Evolutionary conservation across 2,329 filamentous ascomycete genomes (phyloP).

Genomic region (Paraconiothyrium sp.): DNA sequence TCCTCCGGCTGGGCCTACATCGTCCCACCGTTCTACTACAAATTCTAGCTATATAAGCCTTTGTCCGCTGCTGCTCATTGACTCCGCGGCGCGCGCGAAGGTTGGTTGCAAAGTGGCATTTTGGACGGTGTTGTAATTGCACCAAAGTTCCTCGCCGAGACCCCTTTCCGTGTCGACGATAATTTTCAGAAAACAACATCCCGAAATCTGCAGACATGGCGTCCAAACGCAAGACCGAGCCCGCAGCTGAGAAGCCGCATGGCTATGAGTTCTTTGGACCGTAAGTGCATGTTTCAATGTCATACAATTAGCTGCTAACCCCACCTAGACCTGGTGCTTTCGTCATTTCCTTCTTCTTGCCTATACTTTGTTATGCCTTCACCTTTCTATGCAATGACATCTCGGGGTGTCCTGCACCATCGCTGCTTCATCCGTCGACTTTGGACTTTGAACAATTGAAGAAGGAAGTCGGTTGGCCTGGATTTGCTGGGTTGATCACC

Average conservation of each 20-base stretch:
- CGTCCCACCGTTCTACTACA: constrained; percentile 27
- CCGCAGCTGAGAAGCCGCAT: constrained; percentile 41
- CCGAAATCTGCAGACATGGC: constrained; percentile 33
- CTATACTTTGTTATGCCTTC: constrained; percentile 79
- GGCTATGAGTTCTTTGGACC: constrained; percentile 54
- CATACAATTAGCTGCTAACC: constrained; percentile 22
- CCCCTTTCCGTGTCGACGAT: constrained; percentile 26
- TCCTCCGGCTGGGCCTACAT: constrained; percentile 27
- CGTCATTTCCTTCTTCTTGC: constrained; percentile 81
- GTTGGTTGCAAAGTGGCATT: neutral
- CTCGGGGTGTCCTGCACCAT: constrained; percentile 88
- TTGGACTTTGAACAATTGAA: constrained; percentile 78
- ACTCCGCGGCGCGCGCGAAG: neutral
- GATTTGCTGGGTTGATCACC: constrained; percentile 75
- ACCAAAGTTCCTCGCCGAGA: constrained; percentile 4
- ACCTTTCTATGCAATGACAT: constrained; percentile 92
- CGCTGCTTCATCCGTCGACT: constrained; percentile 75
- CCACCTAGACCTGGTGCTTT: constrained; percentile 74
- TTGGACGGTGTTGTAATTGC: neutral
- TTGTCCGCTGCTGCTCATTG: neutral
- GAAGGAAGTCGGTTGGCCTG: constrained; percentile 84
- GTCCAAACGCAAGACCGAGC: constrained; percentile 33
- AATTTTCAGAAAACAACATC: constrained; percentile 7
- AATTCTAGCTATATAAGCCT: constrained; percentile 23
- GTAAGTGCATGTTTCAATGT: constrained; percentile 36